These are phyloP conservation scores for Colletotrichum sublineola DNA, from an alignment of 2,329 filamentous ascomycete genomes.

Conservation along the genomic window DNA sequence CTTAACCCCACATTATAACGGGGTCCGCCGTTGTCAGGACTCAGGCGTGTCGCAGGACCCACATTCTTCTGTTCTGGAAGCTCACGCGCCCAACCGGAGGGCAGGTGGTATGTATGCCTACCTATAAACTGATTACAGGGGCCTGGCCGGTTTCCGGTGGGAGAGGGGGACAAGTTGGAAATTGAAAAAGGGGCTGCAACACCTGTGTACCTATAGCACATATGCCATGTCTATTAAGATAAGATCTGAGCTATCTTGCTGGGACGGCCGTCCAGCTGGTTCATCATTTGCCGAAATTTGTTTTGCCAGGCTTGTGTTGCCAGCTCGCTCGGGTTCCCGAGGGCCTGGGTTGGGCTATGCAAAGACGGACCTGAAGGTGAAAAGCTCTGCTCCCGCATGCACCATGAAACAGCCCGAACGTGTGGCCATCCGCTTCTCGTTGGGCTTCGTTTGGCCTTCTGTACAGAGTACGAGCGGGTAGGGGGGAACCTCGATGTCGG, in stretches of 20 bases:
- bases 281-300: conserved; percentile 25
- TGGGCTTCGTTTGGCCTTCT: not conserved
- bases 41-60: conserved; percentile 15
- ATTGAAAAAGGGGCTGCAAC: conserved; percentile 29
- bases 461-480: not conserved
- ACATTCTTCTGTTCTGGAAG: conserved; percentile 40
- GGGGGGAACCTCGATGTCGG: conserved; percentile 5
- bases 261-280: conserved; percentile 15
- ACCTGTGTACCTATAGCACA: conserved; percentile 7
- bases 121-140: conserved; percentile 2
- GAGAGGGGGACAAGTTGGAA: conserved; percentile 10
- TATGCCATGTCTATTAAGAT: conserved; percentile 21
- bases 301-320: conserved; percentile 8
- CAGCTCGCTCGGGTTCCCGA: not conserved
- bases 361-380: not conserved
- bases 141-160: conserved; percentile 7
- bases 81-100: conserved; percentile 29
- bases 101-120: not conserved
- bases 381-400: not conserved
- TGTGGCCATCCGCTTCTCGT: conserved; percentile 16
- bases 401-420: conserved; percentile 25
- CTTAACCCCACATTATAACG: conserved; percentile 34
- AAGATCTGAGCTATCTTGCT: conserved; percentile 35
- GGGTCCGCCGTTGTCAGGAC: not conserved
- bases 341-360: not conserved